A percentile compares a stretch with the other conserved stretches of the same genome.
phyloP scores from a whole-genome alignment of 75 land plant species.

The Selaginella tamariscina region DNA sequence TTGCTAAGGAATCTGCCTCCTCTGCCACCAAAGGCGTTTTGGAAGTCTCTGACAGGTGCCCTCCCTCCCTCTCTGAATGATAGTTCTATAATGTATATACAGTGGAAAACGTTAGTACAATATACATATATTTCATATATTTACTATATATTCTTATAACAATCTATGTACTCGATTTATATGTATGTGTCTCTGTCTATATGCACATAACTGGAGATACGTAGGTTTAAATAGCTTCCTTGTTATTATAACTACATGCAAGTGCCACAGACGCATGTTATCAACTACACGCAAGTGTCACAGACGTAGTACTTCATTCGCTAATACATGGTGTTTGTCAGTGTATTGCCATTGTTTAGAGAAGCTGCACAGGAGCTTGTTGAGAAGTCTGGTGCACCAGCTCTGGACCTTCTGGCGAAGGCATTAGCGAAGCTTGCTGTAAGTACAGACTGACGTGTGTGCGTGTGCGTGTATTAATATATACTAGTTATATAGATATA shows the following conservation, averaged over 20 bases:
- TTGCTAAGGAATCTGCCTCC: constrained; percentile 59
- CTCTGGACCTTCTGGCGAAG: constrained; percentile 70
- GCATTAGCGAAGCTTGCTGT: constrained; percentile 87
- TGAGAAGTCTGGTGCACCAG: constrained; percentile 30
- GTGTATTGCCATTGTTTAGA: constrained; percentile 68
- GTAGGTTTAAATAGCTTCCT: too few species aligned
- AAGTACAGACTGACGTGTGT: constrained; percentile 18
- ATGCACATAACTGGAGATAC: too few species aligned
- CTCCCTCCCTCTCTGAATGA: background rate
- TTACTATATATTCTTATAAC: too few species aligned
- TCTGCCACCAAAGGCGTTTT: constrained; percentile 51
- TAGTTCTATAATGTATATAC: background rate
- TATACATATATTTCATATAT: too few species aligned
- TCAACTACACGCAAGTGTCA: too few species aligned
- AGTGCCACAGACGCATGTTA: too few species aligned
- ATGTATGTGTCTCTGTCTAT: too few species aligned
- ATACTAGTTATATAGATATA: too few species aligned
- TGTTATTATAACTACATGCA: too few species aligned
- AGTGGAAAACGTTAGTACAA: too few species aligned
- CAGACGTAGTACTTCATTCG: too few species aligned
- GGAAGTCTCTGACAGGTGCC: constrained; percentile 62
- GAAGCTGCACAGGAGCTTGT: constrained; percentile 60
- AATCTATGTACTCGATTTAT: too few species aligned
- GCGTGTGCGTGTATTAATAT: background rate
- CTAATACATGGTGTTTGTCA: constrained; percentile 28